Base-by-base conservation (phyloP, 352 stramenopile genomes). In the Pythium insidiosum region DNA sequence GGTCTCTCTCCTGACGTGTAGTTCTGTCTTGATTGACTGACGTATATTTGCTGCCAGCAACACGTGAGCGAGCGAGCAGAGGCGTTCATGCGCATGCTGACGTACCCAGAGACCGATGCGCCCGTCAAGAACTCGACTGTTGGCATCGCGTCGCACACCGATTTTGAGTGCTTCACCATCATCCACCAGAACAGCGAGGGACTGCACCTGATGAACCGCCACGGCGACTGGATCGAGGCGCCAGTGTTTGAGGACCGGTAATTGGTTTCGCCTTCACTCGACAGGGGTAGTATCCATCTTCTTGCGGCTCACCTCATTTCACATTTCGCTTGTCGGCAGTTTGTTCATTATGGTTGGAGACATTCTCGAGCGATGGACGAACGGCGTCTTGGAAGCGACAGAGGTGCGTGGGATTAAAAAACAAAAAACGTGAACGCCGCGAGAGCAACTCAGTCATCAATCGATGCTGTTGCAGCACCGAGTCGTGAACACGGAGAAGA, bases 111-210 rank as follows among this genome's bases (percentile, higher is more conserved):
- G 50, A 66, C 55, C 7, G 51, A 73, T 9, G 54, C 61, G 0
- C 29, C 45, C 1, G 56, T 66, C n/a, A 68, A 81, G 44, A 78
- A 79, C 45, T 72, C 69, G 29, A 81, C 64, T 2, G 73, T 92
- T 9, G 79, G 79, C 22, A 89, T 92, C 52, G 69, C 76, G 4
- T 85, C 76, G 16, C 79, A 92, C 55, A 92, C 79, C 26, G 79
- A 89, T 43, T 89, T 89, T 46, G 79, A 92, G 57, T 87, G 71
- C 43, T 89, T 92, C 34, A 92, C 76, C 20, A 75, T 89, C 46
- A 88, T 92, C 50, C 79, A 92, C 43, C 79, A 92, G 47, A 90
- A 88, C 38, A 78, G 68, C 25, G 54, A 71, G 28, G 79, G 79
- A 0, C 42, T 92, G 46, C 76, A 92, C 45, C 45, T 92, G 51